These are phyloP conservation scores for Kokia cookei DNA, from an alignment of 441 rosid genomes.

Conservation along the genomic window DNA sequence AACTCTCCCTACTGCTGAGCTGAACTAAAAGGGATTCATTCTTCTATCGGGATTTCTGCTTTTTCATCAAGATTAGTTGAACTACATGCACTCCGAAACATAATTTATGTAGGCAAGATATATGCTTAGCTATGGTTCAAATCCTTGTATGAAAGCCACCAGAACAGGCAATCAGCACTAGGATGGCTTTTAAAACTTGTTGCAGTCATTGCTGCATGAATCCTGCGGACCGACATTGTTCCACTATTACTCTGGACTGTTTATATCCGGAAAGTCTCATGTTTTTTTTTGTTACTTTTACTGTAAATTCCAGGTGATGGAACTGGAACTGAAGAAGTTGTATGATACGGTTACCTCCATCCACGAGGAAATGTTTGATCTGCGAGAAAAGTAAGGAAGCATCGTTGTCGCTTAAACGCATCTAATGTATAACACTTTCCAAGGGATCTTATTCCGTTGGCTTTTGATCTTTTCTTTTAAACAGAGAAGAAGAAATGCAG, in stretches of 20 bases:
- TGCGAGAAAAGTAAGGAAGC: conserved; percentile 49
- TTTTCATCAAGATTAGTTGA: not conserved
- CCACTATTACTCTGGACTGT: not conserved
- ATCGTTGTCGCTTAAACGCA: not conserved
- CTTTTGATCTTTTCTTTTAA: not conserved
- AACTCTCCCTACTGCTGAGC: not conserved
- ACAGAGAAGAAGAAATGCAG: conserved; percentile 73
- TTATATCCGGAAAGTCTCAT: not conserved
- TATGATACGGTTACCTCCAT: conserved; percentile 43
- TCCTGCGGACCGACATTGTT: not conserved
- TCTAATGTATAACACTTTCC: not conserved
- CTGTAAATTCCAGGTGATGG: conserved; percentile 42
- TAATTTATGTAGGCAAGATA: not conserved
- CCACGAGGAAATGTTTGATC: conserved; percentile 64
- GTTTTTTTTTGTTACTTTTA: not conserved
- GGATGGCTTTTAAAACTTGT: not conserved
- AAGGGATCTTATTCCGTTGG: not conserved
- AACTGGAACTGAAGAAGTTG: conserved; percentile 54
- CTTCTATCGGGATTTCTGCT: not conserved
- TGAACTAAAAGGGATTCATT: not conserved
- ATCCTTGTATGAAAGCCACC: not conserved
- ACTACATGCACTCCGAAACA: not conserved
- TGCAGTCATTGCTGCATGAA: not conserved
- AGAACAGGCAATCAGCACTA: not conserved
- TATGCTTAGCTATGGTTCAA: not conserved